Conservation (phyloP, 352 stramenopile species). For the Phytopythium delawarense region DNA sequence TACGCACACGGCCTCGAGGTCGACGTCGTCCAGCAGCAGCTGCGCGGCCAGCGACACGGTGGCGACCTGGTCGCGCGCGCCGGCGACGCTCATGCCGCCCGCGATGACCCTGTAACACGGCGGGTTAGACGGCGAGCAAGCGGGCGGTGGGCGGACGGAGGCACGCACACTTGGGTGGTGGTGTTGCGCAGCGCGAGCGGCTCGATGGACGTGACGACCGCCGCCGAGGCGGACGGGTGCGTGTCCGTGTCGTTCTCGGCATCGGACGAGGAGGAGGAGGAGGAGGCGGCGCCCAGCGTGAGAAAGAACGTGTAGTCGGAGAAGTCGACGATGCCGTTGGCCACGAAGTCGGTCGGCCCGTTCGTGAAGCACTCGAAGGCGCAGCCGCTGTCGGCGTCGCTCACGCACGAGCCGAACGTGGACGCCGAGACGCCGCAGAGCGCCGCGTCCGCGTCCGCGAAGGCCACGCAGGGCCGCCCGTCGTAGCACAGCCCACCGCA, state of each 20-base stretch:
- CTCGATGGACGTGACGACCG: conserved; percentile 29
- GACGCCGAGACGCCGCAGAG: conserved; percentile 20
- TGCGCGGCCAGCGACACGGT: conserved; percentile 27
- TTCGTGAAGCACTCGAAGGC: conserved; percentile 56
- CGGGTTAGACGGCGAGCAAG: background rate
- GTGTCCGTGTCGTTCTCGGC: conserved; percentile 20
- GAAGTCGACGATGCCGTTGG: conserved; percentile 42
- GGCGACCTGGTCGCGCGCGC: conserved; percentile 39
- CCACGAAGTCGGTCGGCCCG: conserved; percentile 35
- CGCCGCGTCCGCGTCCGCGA: conserved; percentile 14
- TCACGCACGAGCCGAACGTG: conserved; percentile 25
- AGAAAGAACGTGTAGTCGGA: conserved; percentile 51
- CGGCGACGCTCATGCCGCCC: conserved; percentile 36
- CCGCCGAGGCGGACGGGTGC: conserved; percentile 30
- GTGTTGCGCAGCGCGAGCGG: conserved; percentile 23
- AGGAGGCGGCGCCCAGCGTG: conserved; percentile 20
- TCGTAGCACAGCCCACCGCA: conserved; percentile 45
- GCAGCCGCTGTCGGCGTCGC: conserved; percentile 23
- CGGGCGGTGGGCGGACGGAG: too few species aligned
- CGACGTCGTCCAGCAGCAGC: conserved; percentile 28
- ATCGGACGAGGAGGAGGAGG: background rate
- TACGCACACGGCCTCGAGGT: conserved; percentile 41
- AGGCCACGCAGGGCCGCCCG: conserved; percentile 51
- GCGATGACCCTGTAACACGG: conserved; percentile 31
- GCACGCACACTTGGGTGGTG: conserved; percentile 28